Evolutionary conservation across 768 basidiomycete genomes (phyloP).

Genomic region (Termitomyces sp.): DNA sequence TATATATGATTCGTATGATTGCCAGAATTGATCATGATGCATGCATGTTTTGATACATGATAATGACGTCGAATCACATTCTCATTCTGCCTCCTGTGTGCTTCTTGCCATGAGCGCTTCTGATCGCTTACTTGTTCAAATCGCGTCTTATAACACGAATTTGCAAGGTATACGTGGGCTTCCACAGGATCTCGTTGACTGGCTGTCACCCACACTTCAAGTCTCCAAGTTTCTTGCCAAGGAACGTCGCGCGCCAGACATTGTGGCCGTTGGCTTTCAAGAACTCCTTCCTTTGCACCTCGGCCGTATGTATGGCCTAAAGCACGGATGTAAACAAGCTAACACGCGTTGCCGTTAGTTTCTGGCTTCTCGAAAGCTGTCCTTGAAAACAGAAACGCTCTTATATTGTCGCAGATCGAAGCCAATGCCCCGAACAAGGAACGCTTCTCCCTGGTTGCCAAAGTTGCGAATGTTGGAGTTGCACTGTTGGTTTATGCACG

Average conservation of each 20-base stretch:
- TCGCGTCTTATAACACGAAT: slow-evolving; percentile 91
- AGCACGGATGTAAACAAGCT: slow-evolving; percentile 2
- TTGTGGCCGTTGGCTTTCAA: slow-evolving; percentile 91
- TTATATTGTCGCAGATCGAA: slow-evolving; percentile 76
- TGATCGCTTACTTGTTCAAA: slow-evolving; percentile 63
- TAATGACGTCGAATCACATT: slow-evolving; percentile 3
- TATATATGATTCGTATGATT: background rate
- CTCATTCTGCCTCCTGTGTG: background rate
- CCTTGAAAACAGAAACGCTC: slow-evolving; percentile 63
- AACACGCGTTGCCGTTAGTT: slow-evolving; percentile 42
- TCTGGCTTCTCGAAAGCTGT: slow-evolving; percentile 73
- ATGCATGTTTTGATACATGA: background rate
- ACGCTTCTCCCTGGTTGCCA: slow-evolving; percentile 74
- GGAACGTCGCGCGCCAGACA: slow-evolving; percentile 69
- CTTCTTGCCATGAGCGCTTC: slow-evolving; percentile 6
- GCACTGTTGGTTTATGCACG: slow-evolving; percentile 85
- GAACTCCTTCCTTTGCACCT: slow-evolving; percentile 90
- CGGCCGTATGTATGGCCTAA: slow-evolving; percentile 57
- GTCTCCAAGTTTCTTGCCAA: slow-evolving; percentile 71
- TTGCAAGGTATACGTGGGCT: slow-evolving; percentile 73
- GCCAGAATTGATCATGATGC: background rate
- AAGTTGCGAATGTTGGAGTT: slow-evolving; percentile 82
- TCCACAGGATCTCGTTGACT: slow-evolving; percentile 87
- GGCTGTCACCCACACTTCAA: slow-evolving; percentile 82
- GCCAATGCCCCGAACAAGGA: slow-evolving; percentile 69